A percentile compares a stretch with the other conserved stretches of the same genome.
These are phyloP conservation scores for Shiraia sp. DNA, from an alignment of 2,329 filamentous ascomycete genomes.

Conservation along the genomic window DNA sequence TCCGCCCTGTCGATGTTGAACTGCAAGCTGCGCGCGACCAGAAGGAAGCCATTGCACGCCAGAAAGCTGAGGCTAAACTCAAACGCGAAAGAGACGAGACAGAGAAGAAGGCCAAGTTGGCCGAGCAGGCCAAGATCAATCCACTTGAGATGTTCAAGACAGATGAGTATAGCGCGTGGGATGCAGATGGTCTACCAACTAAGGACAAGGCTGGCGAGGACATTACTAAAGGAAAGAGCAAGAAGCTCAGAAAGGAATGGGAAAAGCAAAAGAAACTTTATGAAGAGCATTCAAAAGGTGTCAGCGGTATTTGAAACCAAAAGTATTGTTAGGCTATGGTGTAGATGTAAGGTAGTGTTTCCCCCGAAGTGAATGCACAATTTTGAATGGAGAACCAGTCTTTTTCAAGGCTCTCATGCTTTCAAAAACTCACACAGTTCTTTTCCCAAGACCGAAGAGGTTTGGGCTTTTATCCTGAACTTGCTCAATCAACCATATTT, in stretches of 20 bases:
- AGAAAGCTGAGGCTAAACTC: constrained; percentile 50
- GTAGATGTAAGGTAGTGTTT: no score
- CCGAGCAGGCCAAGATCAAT: constrained; percentile 61
- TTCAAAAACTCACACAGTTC: no score
- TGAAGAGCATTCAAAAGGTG: constrained; percentile 50
- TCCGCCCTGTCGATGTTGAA: constrained; percentile 66
- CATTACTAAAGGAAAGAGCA: constrained; percentile 75
- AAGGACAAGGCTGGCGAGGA: constrained; percentile 78
- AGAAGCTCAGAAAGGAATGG: constrained; percentile 89
- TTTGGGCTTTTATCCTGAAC: no score
- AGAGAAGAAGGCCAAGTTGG: constrained; percentile 58
- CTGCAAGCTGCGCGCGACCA: constrained; percentile 59
- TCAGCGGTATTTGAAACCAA: not conserved
- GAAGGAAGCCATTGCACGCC: constrained; percentile 53
- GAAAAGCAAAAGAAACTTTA: constrained; percentile 86
- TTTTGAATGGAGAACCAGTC: no score
- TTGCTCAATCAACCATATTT: no score
- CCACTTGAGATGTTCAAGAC: constrained; percentile 63
- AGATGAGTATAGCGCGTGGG: constrained; percentile 74
- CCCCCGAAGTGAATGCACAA: no score
- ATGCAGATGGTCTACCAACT: constrained; percentile 78
- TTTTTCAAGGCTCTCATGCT: no score
- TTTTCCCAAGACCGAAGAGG: no score
- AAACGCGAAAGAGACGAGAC: constrained; percentile 64
- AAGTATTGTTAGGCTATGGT: no score